Conservation (phyloP, 2,329 filamentous ascomycete genomes). For the Magnaporthiopsis poae region DNA sequence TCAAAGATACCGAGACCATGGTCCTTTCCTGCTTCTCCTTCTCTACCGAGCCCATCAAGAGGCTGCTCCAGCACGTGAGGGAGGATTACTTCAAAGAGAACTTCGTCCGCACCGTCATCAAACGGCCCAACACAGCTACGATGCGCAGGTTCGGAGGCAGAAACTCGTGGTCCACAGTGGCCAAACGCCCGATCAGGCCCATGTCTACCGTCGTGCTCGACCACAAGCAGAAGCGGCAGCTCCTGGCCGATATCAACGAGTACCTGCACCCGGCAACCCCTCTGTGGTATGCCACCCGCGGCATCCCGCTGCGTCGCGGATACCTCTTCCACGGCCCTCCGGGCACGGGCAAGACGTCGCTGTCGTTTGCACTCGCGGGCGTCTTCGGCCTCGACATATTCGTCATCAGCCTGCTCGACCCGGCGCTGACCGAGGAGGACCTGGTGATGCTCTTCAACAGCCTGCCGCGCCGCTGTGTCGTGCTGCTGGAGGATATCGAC, state of each 20-base stretch:
- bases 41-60: constrained; percentile 41
- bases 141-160: constrained; percentile 34
- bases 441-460: constrained; percentile 48
- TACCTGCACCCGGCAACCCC: constrained; percentile 63
- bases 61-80: constrained; percentile 44
- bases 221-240: constrained; percentile 50
- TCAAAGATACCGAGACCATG: constrained; percentile 40
- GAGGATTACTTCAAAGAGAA: constrained; percentile 41
- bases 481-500: constrained; percentile 62
- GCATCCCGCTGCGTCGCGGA: constrained; percentile 66
- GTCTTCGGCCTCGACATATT: constrained; percentile 59
- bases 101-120: constrained; percentile 48
- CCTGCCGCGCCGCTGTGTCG: constrained; percentile 53
- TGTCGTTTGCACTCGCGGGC: constrained; percentile 56
- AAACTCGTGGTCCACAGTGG: constrained; percentile 45
- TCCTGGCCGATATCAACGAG: constrained; percentile 66
- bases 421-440: constrained; percentile 52
- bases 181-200: constrained; percentile 55
- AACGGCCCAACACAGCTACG: constrained; percentile 39
- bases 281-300: constrained; percentile 64
- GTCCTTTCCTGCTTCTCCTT: constrained; percentile 47
- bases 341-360: constrained; percentile 62
- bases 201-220: constrained; percentile 71
- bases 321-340: constrained; percentile 71
- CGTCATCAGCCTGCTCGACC: constrained; percentile 51